Conservation (phyloP, 2,329 filamentous ascomycete species). For the Penicillium sp. region DNA sequence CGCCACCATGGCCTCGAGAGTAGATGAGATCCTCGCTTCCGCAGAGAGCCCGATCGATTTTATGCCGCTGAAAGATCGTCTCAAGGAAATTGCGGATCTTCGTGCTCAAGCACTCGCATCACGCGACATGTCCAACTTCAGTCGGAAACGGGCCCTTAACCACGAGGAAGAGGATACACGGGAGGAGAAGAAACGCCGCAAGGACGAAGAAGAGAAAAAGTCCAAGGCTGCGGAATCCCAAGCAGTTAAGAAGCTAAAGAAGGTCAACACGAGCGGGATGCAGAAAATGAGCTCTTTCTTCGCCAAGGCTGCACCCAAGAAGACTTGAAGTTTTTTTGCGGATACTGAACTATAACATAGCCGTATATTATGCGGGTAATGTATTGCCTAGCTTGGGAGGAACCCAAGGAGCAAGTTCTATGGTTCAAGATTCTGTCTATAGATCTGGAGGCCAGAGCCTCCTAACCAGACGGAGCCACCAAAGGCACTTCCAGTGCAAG, state of each 20-base stretch:
- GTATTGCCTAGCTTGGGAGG: neutral
- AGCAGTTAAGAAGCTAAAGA: slow-evolving; percentile 76
- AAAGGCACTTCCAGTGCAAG: neutral
- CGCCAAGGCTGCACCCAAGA: slow-evolving; percentile 56
- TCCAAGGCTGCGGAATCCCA: slow-evolving; percentile 73
- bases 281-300: slow-evolving; percentile 97
- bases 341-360: neutral
- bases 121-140: slow-evolving; percentile 54
- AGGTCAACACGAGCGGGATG: slow-evolving; percentile 90
- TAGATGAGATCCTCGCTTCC: slow-evolving; percentile 41
- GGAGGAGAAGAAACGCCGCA: slow-evolving; percentile 77
- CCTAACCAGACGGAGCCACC: neutral
- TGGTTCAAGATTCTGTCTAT: neutral
- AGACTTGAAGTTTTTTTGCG: slow-evolving; percentile 21
- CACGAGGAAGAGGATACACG: slow-evolving; percentile 50
- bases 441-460: neutral
- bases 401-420: neutral
- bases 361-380: neutral
- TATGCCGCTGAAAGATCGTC: slow-evolving; percentile 65
- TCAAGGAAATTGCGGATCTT: slow-evolving; percentile 63
- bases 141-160: slow-evolving; percentile 40
- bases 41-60: slow-evolving; percentile 61
- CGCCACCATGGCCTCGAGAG: slow-evolving; percentile 33
- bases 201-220: slow-evolving; percentile 84
- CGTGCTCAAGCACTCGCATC: slow-evolving; percentile 69